phyloP scores from a whole-genome alignment of 192 early-diverging fungal species.

The Diversispora epigaea region DNA sequence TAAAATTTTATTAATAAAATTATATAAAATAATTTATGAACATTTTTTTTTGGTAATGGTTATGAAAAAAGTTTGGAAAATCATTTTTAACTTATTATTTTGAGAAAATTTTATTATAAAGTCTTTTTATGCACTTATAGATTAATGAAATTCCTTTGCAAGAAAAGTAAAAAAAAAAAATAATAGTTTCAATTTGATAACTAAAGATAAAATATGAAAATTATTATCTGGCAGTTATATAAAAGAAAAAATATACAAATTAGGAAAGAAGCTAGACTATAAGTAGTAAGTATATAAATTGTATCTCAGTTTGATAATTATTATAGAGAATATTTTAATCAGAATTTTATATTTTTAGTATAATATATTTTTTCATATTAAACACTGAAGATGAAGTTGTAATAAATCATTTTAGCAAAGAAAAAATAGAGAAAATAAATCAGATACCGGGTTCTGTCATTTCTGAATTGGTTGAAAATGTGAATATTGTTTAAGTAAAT shows the following conservation, averaged over 20 bases:
- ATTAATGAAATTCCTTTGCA: background rate
- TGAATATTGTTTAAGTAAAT: background rate
- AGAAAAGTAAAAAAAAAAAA: constrained; percentile 13
- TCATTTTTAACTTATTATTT: no score
- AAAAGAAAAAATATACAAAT: constrained; percentile 14
- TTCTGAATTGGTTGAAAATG: background rate
- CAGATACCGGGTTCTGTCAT: background rate
- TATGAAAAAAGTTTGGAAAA: no score
- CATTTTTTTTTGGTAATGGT: no score
- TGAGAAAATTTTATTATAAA: no score
- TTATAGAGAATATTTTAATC: background rate
- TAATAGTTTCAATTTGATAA: constrained; percentile 5
- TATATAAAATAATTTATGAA: no score
- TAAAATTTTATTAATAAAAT: no score
- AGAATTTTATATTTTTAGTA: constrained; percentile 2
- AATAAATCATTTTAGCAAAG: constrained; percentile 3
- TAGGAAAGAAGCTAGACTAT: constrained; percentile 11
- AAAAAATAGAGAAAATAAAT: constrained; percentile 8
- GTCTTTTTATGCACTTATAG: no score
- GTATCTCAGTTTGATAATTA: background rate
- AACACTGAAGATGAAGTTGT: constrained; percentile 11
- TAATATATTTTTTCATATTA: constrained; percentile 21
- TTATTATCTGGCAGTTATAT: constrained; percentile 10
- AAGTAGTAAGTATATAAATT: background rate
- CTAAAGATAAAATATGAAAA: constrained; percentile 26